phyloP scores from a whole-genome alignment of 768 basidiomycete genomes.

The Russula ochroleuca region DNA sequence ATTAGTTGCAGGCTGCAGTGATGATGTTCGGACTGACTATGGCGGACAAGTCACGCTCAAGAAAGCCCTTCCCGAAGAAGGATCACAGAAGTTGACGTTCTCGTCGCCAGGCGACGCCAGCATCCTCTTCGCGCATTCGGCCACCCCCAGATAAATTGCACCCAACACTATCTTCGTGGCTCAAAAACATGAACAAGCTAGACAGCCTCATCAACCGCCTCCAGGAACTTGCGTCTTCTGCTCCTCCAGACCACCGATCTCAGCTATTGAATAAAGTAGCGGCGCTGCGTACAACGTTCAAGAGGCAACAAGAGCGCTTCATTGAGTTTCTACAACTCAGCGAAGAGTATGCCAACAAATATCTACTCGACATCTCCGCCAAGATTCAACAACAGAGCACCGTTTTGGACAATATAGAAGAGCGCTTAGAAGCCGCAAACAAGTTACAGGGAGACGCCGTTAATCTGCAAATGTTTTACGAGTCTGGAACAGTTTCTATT shows the following conservation, averaged over 20 bases:
- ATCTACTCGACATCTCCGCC: neutral
- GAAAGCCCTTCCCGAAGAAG: too few species aligned
- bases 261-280: neutral
- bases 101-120: too few species aligned
- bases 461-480: neutral
- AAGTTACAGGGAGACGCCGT: neutral
- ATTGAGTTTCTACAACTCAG: neutral
- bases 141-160: neutral
- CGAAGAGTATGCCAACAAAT: slow-evolving; percentile 1
- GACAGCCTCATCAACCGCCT: neutral
- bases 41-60: too few species aligned
- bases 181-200: neutral
- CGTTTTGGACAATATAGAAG: neutral
- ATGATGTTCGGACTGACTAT: too few species aligned
- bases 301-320: neutral
- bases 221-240: neutral
- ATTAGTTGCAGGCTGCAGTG: too few species aligned
- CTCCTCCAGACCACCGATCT: neutral
- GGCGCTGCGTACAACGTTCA: neutral
- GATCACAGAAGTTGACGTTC: too few species aligned
- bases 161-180: neutral
- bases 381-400: neutral
- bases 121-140: too few species aligned
- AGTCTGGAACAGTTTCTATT: neutral
- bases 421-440: neutral